Evolutionary conservation across 306 rosid species (phyloP).

Genomic region (Morella rubra): DNA sequence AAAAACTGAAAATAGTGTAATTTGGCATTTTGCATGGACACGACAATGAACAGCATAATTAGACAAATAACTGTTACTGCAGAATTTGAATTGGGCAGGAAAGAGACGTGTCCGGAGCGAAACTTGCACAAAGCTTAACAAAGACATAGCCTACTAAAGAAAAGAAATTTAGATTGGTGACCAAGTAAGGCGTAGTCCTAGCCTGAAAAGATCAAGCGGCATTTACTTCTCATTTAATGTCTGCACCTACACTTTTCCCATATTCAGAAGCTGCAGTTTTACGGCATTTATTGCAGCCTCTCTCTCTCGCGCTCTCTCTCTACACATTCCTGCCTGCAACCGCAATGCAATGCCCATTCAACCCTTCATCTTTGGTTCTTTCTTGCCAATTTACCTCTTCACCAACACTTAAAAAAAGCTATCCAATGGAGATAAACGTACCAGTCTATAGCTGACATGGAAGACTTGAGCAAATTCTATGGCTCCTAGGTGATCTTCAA

Average conservation of each 20-base stretch:
- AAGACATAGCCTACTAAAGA: neutral
- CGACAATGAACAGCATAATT: neutral
- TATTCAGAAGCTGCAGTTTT: slow-evolving; percentile 53
- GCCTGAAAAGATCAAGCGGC: slow-evolving; percentile 66
- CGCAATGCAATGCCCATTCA: slow-evolving; percentile 25
- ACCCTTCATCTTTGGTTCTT: slow-evolving; percentile 24
- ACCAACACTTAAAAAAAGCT: slow-evolving; percentile 13
- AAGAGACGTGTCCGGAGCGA: slow-evolving; percentile 4
- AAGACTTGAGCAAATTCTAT: slow-evolving; percentile 1
- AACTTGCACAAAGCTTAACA: neutral
- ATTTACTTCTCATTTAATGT: slow-evolving; percentile 75
- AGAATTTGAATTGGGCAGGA: slow-evolving; percentile 17
- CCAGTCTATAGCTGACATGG: slow-evolving; percentile 1
- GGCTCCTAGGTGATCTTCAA: slow-evolving; percentile 11
- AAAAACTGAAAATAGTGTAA: no score
- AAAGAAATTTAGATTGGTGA: slow-evolving; percentile 25
- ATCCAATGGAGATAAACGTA: slow-evolving; percentile 6
- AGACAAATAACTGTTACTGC: neutral
- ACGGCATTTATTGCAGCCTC: slow-evolving; percentile 53
- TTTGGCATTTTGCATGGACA: neutral
- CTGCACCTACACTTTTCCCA: slow-evolving; percentile 54
- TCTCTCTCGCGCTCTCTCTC: slow-evolving; percentile 19
- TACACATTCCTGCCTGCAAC: slow-evolving; percentile 31
- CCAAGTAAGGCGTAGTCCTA: slow-evolving; percentile 33
- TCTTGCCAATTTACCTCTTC: slow-evolving; percentile 29